A percentile compares a stretch with the other conserved stretches of the same genome.
Evolutionary conservation across 2,329 filamentous ascomycete genomes (phyloP).

Genomic region (Aspergillus uvarum): DNA sequence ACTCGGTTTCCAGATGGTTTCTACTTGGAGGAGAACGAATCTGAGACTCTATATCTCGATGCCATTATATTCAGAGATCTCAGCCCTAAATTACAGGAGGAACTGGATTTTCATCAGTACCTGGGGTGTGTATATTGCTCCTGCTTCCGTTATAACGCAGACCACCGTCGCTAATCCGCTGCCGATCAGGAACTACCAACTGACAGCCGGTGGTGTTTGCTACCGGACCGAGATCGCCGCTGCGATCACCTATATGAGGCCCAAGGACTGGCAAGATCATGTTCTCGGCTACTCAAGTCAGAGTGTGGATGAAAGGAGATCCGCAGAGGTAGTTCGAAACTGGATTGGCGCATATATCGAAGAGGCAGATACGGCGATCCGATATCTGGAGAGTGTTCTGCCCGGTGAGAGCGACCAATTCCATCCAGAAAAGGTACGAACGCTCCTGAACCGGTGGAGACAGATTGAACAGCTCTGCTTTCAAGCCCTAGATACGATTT

Average conservation of each 20-base stretch:
- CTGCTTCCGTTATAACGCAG: not conserved
- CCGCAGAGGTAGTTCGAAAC: slow-evolving; percentile 33
- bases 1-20: slow-evolving; percentile 40
- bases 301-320: slow-evolving; percentile 31
- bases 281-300: slow-evolving; percentile 37
- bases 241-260: slow-evolving; percentile 41
- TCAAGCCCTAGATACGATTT: slow-evolving; percentile 24
- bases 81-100: slow-evolving; percentile 28
- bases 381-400: slow-evolving; percentile 19
- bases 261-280: slow-evolving; percentile 40
- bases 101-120: slow-evolving; percentile 39
- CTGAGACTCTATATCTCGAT: slow-evolving; percentile 43
- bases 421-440: slow-evolving; percentile 25
- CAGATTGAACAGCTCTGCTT: slow-evolving; percentile 40
- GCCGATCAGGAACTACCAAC: slow-evolving; percentile 41
- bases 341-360: slow-evolving; percentile 38
- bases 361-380: slow-evolving; percentile 34
- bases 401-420: slow-evolving; percentile 8
- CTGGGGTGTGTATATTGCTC: slow-evolving; percentile 34
- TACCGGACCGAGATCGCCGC: slow-evolving; percentile 46
- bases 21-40: slow-evolving; percentile 41
- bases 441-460: slow-evolving; percentile 38
- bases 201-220: slow-evolving; percentile 40
- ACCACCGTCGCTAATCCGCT: not conserved
- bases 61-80: slow-evolving; percentile 41